Evolutionary conservation across 495 filamentous ascomycete genomes (phyloP).

Genomic region (Penicillium steckii): DNA sequence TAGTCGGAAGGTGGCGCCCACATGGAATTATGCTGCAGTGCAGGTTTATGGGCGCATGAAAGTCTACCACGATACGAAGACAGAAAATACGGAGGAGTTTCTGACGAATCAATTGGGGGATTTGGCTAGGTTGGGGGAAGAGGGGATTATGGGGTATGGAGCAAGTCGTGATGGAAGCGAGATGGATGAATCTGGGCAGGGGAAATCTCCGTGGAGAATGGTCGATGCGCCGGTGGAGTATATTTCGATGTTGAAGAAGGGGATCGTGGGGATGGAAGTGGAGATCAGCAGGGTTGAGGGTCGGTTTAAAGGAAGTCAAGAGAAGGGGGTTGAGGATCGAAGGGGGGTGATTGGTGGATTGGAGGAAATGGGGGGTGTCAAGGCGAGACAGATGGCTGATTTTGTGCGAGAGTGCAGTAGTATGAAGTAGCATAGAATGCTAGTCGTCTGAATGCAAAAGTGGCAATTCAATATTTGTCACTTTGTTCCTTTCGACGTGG

Average conservation of each 20-base stretch:
- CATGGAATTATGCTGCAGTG: slow-evolving; percentile 61
- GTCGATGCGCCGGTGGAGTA: slow-evolving; percentile 46
- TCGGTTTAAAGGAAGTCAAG: slow-evolving; percentile 58
- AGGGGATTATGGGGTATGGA: slow-evolving; percentile 43
- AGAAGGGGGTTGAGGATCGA: slow-evolving; percentile 40
- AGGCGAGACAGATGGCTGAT: slow-evolving; percentile 17
- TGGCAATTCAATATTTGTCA: too few relatives aligned
- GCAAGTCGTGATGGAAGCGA: not conserved
- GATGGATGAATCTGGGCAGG: slow-evolving; percentile 9
- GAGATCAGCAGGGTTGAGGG: slow-evolving; percentile 44
- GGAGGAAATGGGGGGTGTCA: slow-evolving; percentile 9
- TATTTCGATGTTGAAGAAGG: slow-evolving; percentile 44
- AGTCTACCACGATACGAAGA: slow-evolving; percentile 43
- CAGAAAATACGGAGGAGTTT: slow-evolving; percentile 34
- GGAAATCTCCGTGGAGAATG: slow-evolving; percentile 39
- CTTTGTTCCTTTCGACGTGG: too few relatives aligned
- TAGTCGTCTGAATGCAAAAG: too few relatives aligned
- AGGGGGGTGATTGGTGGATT: slow-evolving; percentile 50
- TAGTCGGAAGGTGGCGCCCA: slow-evolving; percentile 59
- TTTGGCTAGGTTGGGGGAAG: slow-evolving; percentile 45
- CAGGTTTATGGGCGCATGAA: slow-evolving; percentile 53
- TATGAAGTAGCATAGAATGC: slow-evolving; percentile 4
- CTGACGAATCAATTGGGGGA: slow-evolving; percentile 46
- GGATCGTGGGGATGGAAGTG: slow-evolving; percentile 51
- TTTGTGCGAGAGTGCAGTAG: slow-evolving; percentile 11